Evolutionary conservation across 73 alveolate genomes (phyloP).

Genomic region (Stentor coeruleus): DNA sequence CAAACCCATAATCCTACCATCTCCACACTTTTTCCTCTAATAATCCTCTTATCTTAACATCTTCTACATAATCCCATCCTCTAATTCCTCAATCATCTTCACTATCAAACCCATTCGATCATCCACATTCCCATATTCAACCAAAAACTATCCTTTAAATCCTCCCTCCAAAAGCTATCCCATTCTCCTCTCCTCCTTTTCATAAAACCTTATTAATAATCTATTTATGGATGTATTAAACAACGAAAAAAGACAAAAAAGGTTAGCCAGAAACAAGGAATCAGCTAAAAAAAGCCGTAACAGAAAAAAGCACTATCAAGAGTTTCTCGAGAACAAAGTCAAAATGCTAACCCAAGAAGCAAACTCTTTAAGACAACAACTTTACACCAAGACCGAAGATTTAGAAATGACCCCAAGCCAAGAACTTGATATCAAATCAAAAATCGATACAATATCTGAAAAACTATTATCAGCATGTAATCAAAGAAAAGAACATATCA

Average conservation of each 20-base stretch:
- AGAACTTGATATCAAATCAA: not conserved
- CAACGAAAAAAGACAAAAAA: constrained; percentile 8
- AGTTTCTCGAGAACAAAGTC: constrained; percentile 33
- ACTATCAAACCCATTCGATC: no score
- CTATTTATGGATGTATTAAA: not conserved
- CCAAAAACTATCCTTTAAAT: not conserved
- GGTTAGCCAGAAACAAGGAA: constrained; percentile 45
- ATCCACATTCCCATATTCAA: not conserved
- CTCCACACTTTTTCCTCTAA: no score
- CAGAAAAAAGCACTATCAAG: constrained; percentile 49
- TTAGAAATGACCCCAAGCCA: not conserved
- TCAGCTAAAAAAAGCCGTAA: constrained; percentile 56
- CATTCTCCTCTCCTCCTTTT: no score
- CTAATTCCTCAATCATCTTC: no score
- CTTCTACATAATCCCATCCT: no score
- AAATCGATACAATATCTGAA: not conserved
- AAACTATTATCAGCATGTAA: not conserved
- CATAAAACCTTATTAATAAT: not conserved
- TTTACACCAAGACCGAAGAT: not conserved
- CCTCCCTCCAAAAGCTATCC: not conserved
- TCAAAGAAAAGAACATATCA: constrained; percentile 25
- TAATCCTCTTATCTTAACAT: no score
- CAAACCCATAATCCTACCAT: no score
- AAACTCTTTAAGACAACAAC: not conserved
- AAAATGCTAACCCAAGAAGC: constrained; percentile 33